Percentiles rank a stretch among this genome's conserved stretches.
These are phyloP conservation scores for Plasmodium chabaudi DNA, from an alignment of 169 alveolate genomes.

Conservation along the genomic window DNA sequence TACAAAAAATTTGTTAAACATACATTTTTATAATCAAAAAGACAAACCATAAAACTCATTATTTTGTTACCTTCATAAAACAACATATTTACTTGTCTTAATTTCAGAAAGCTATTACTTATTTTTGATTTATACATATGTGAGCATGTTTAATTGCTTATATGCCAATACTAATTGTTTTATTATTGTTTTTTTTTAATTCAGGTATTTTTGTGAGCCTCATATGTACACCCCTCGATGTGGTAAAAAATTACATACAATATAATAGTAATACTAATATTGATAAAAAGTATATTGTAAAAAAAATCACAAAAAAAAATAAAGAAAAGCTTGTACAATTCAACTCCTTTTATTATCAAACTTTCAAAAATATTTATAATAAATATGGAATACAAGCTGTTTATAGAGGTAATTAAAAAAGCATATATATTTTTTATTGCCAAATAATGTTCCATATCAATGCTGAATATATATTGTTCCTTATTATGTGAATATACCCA, in stretches of 20 bases:
- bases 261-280: constrained; percentile 61
- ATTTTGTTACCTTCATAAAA: too few species aligned
- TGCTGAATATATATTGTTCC: too few species aligned
- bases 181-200: background rate
- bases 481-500: background rate
- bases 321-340: constrained; percentile 36
- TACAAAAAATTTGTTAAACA: background rate
- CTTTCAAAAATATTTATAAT: constrained; percentile 60
- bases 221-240: constrained; percentile 81
- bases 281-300: constrained; percentile 68
- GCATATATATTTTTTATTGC: background rate
- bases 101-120: too few species aligned
- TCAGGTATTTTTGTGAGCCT: constrained; percentile 66
- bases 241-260: constrained; percentile 77
- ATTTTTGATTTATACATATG: background rate
- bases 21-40: background rate
- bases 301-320: constrained; percentile 67
- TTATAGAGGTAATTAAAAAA: constrained; percentile 49
- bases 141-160: background rate
- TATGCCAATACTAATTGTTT: background rate
- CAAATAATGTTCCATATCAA: background rate
- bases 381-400: constrained; percentile 67
- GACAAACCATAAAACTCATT: too few species aligned
- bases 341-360: constrained; percentile 68
- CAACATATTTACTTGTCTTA: too few species aligned